Conservation (phyloP, 2,329 filamentous ascomycete genomes). For the Cladophialophora chaetospira region DNA sequence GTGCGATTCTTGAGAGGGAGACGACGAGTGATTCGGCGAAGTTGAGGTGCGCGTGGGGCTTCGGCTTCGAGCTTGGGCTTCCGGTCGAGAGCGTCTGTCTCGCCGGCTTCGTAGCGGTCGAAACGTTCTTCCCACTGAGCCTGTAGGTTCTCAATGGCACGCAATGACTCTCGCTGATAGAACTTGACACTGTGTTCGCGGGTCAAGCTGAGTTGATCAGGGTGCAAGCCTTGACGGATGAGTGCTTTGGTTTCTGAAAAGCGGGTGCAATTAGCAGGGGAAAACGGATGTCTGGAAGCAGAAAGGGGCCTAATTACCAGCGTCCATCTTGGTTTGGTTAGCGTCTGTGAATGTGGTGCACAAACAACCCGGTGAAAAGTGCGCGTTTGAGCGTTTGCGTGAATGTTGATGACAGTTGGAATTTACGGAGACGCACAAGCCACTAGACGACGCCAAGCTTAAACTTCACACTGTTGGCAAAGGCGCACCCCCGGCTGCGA, state of each 20-base stretch:
- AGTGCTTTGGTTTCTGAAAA: conserved; percentile 19
- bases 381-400: neutral
- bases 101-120: neutral
- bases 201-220: conserved; percentile 18
- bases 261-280: conserved; percentile 22
- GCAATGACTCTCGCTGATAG: neutral
- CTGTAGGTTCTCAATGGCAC: conserved; percentile 4
- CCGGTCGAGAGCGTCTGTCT: neutral
- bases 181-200: neutral
- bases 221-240: conserved; percentile 18
- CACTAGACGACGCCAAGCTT: no score
- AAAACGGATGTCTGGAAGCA: neutral
- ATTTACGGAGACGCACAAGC: neutral
- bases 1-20: conserved; percentile 9
- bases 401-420: neutral
- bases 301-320: conserved; percentile 11
- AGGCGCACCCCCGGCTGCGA: neutral
- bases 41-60: conserved; percentile 9
- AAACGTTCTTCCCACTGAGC: conserved; percentile 2
- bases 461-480: no score
- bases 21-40: conserved; percentile 13
- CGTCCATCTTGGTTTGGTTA: conserved; percentile 14
- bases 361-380: neutral
- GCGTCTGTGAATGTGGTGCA: neutral
- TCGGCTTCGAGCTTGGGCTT: neutral